phyloP scores from a whole-genome alignment of 352 stramenopile species.

The Phytophthora sojae region DNA sequence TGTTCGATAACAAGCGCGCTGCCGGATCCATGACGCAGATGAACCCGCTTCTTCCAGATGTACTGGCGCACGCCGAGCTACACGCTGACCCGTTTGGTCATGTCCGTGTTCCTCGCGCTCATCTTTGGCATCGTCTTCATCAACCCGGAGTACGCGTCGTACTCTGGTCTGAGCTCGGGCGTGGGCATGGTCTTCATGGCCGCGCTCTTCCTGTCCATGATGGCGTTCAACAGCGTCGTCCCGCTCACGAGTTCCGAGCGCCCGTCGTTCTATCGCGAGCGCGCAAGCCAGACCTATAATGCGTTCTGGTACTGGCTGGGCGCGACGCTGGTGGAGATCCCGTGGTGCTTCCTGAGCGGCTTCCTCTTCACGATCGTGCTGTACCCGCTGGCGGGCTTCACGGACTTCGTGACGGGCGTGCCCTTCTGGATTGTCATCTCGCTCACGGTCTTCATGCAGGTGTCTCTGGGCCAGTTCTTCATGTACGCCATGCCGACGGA shows the following conservation, averaged over 20 bases:
- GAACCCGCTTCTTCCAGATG: constrained; percentile 8
- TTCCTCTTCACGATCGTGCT: constrained; percentile 5
- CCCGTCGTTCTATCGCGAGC: constrained; percentile 1
- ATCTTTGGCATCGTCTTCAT: constrained; percentile 7
- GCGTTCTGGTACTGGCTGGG: constrained; percentile 5
- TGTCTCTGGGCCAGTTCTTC: constrained; percentile 4
- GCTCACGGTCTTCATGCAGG: neutral
- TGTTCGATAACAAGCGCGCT: constrained; percentile 43
- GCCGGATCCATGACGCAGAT: constrained; percentile 36
- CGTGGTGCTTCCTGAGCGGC: constrained; percentile 5
- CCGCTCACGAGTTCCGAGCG: neutral
- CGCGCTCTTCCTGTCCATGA: constrained; percentile 2
- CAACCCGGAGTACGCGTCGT: constrained; percentile 1
- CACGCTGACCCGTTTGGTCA: constrained; percentile 2
- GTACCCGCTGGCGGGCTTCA: constrained; percentile 4
- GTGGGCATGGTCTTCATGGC: constrained; percentile 6
- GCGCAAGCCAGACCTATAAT: neutral
- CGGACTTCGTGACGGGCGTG: neutral
- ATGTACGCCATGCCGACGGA: neutral
- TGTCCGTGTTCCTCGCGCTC: constrained; percentile 1
- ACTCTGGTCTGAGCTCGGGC: neutral
- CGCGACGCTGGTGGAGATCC: constrained; percentile 2
- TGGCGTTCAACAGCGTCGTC: constrained; percentile 7
- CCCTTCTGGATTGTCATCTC: constrained; percentile 1
- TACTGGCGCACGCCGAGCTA: constrained; percentile 6